phyloP scores from a whole-genome alignment of 2,329 filamentous ascomycete species.

The Paraconiothyrium sp. region DNA sequence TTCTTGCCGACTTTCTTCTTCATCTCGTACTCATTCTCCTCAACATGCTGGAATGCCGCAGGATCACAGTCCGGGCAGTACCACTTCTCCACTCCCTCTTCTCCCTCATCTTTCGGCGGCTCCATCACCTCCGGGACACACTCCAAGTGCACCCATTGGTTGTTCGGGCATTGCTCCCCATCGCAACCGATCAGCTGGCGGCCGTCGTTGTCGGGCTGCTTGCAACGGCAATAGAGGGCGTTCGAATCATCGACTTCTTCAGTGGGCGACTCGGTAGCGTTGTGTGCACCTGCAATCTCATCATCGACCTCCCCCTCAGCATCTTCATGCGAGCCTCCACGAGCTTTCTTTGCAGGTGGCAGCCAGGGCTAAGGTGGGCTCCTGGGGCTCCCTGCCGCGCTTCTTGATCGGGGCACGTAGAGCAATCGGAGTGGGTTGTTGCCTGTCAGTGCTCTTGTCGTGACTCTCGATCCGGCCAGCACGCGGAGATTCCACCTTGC shows the following conservation, averaged over 20 bases:
- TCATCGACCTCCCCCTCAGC: not conserved
- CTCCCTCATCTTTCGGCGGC: not conserved
- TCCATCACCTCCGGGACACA: not conserved
- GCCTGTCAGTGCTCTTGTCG: not conserved
- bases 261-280: not conserved
- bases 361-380: not conserved
- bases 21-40: no score
- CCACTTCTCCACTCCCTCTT: not conserved
- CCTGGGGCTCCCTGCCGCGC: not conserved
- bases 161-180: not conserved
- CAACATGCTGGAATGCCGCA: not conserved
- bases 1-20: no score
- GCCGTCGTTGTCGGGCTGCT: slow-evolving; percentile 3
- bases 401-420: not conserved
- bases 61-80: slow-evolving; percentile 11
- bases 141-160: slow-evolving; percentile 6
- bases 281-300: not conserved
- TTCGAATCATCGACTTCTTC: not conserved
- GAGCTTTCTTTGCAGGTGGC: no score
- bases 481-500: not conserved
- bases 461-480: not conserved
- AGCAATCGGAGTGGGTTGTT: not conserved
- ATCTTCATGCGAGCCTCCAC: not conserved
- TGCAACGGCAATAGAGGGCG: slow-evolving; percentile 8
- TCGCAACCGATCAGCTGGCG: slow-evolving; percentile 5